These are phyloP conservation scores for Cucurbita argyrosperma DNA, from an alignment of 306 rosid genomes.

Conservation along the genomic window DNA sequence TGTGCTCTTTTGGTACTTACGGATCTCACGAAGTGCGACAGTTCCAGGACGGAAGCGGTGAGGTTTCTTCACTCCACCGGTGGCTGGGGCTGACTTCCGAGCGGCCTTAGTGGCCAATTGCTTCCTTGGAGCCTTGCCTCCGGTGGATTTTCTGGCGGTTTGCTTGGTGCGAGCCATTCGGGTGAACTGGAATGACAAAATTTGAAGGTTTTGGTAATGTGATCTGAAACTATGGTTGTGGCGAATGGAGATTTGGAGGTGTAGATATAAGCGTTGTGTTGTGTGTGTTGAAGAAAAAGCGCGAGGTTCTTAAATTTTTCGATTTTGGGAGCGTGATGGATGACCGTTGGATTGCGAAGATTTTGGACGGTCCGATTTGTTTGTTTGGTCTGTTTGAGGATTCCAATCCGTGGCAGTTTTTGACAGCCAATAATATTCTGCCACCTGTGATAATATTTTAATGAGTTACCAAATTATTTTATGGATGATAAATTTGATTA, in stretches of 20 bases:
- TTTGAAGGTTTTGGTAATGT: neutral
- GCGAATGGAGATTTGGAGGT: neutral
- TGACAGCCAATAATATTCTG: neutral
- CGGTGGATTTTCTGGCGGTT: conserved; percentile 11
- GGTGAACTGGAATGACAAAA: neutral
- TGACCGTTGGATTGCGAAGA: neutral
- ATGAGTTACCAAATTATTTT: too few species aligned
- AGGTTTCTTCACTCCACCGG: conserved; percentile 10
- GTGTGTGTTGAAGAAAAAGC: neutral
- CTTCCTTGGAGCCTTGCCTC: conserved; percentile 10
- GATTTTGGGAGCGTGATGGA: neutral
- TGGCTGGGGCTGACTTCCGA: conserved; percentile 7
- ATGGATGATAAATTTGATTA: too few species aligned
- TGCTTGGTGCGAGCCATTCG: conserved; percentile 15
- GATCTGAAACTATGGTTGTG: neutral
- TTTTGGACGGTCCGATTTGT: neutral
- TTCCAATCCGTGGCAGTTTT: neutral
- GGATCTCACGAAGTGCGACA: conserved; percentile 10
- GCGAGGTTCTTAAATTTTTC: neutral
- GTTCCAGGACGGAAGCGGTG: conserved; percentile 11
- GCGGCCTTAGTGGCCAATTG: conserved; percentile 11
- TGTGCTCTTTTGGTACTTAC: conserved; percentile 5
- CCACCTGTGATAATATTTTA: neutral
- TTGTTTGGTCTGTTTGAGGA: neutral
- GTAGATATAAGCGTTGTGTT: neutral